phyloP scores from a whole-genome alignment of 2,329 filamentous ascomycete genomes.

The Neofusicoccum parvum region DNA sequence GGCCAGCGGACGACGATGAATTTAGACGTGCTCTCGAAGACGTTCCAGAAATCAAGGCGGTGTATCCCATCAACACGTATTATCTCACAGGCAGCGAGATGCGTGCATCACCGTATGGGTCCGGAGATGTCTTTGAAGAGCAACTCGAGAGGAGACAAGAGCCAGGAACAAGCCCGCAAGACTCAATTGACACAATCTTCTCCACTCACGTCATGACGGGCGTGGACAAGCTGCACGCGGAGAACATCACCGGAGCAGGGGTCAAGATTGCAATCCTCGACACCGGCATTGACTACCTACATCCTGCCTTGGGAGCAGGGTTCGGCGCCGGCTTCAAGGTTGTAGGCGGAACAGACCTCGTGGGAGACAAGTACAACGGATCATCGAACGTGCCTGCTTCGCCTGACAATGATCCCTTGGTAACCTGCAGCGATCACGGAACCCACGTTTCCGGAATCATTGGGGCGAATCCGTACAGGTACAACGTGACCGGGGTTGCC shows the following conservation, averaged over 20 bases:
- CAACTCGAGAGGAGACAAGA: not conserved
- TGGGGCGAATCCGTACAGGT: not conserved
- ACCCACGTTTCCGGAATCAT: not conserved
- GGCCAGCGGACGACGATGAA: not conserved
- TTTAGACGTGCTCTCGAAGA: not conserved
- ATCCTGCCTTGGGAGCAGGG: not conserved
- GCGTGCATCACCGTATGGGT: not conserved
- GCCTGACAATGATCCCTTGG: not conserved
- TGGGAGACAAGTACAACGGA: not conserved
- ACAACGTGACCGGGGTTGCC: slow-evolving; percentile 4
- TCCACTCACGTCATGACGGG: not conserved
- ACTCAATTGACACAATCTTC: not conserved
- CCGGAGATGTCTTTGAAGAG: not conserved
- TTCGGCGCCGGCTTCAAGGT: slow-evolving; percentile 2
- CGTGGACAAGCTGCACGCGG: not conserved
- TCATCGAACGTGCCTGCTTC: not conserved
- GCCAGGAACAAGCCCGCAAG: not conserved
- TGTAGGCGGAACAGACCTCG: not conserved
- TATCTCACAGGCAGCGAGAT: not conserved
- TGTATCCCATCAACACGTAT: not conserved
- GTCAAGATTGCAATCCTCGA: not conserved
- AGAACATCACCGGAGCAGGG: not conserved
- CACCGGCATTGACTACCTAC: not conserved
- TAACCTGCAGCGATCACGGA: not conserved
- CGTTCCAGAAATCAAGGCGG: not conserved